Evolutionary conservation across 1,284 basidiomycete genomes (phyloP), one percentile per base, ranked within the genome.

Genomic region (Cryptococcus depauperatus): DNA sequence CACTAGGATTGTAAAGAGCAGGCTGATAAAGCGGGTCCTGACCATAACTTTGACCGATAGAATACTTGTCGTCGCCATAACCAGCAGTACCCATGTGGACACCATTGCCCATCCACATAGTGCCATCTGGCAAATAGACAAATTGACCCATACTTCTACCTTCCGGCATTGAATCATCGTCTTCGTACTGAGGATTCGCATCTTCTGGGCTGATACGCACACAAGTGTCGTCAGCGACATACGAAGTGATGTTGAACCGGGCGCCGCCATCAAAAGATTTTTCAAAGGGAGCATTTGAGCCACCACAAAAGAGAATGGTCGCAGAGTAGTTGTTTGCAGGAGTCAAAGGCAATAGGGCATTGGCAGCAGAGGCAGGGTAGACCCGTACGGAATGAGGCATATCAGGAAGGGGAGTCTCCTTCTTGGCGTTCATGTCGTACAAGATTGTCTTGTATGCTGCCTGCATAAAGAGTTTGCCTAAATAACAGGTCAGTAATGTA

Each of bases 331-430:
- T 83, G 76, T 95, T 93, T 40, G 76, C 82, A 5, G 87, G 85
- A 0, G 87, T 92, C 35, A 96, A 74, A 1, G 92, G 90, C 6
- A 93, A 74, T 85, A 96, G 90, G 44, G 84, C 86, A 1, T 79
- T 79, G 4, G 85, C 91, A 48, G 83, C 91, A 0, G 88, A 92
- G 0, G 86, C 91, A 29, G 91, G 91, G 72, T 95, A 96, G 28
- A 91, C 86, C 45, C 88, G 83, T 37, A 79, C 77, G 37, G 89
- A 79, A 47, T 77, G 65, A 9, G 73, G 72, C 55, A 74, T 73
- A 51, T 73, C 66, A 8, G 54, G 56, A 7, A 69, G 55, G n/a
- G 48, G 37, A 16, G 46, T 60, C 46, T 67, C 62, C 10, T 41
- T 44, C 41, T 56, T 46, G 29, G 58, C 50, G 47, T 58, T 48